These are phyloP conservation scores for Papiliotrema laurentii DNA, from an alignment of 1,284 basidiomycete species.

Conservation along the genomic window DNA sequence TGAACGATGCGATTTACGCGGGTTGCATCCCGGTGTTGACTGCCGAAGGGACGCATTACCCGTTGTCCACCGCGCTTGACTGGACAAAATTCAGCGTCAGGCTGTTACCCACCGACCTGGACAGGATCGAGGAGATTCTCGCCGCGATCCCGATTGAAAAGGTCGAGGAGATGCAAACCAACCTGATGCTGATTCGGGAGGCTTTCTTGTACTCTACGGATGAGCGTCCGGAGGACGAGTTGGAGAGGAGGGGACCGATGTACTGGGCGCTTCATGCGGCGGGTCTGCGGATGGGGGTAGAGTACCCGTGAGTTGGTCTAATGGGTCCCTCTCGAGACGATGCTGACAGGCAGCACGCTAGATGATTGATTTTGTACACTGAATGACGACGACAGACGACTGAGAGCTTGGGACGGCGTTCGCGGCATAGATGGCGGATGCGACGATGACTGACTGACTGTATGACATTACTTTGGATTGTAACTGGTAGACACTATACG, in stretches of 20 bases:
- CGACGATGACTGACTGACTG: too few relatives aligned
- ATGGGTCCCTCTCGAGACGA: too few relatives aligned
- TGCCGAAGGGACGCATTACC: constrained; percentile 48
- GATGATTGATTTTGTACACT: too few relatives aligned
- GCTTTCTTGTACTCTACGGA: constrained; percentile 50
- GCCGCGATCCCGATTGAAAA: constrained; percentile 40
- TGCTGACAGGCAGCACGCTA: too few relatives aligned
- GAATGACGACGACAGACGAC: too few relatives aligned
- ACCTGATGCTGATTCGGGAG: constrained; percentile 48
- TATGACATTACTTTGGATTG: too few relatives aligned
- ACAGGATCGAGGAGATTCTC: constrained; percentile 48
- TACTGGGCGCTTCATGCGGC: constrained; percentile 49
- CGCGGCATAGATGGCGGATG: too few relatives aligned
- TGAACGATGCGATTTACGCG: constrained; percentile 51
- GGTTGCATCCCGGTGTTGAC: constrained; percentile 52
- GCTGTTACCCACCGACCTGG: constrained; percentile 48
- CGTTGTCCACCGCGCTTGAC: constrained; percentile 49
- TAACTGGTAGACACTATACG: too few relatives aligned
- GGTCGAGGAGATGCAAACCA: constrained; percentile 48
- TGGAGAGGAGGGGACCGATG: constrained; percentile 45
- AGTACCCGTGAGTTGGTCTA: constrained; percentile 32
- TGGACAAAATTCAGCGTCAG: constrained; percentile 50
- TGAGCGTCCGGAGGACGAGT: constrained; percentile 40
- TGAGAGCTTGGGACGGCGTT: too few relatives aligned
- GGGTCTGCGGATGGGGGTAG: constrained; percentile 43